phyloP scores from a whole-genome alignment of 306 rosid species.

The Corylus avellana region DNA sequence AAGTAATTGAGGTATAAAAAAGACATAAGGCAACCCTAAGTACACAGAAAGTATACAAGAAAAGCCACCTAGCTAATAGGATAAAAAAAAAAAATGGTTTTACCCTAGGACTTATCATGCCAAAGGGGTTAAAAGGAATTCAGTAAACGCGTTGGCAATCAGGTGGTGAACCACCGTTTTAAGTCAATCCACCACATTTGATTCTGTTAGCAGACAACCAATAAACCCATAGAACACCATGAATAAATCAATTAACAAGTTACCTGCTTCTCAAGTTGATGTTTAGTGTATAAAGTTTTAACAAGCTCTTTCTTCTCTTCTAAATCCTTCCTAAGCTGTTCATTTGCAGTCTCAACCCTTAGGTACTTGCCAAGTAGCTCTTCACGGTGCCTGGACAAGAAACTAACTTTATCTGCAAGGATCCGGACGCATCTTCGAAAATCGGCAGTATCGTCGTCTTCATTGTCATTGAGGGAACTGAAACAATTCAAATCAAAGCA shows the following conservation, averaged over 20 bases:
- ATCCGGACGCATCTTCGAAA: slow-evolving; percentile 75
- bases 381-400: slow-evolving; percentile 76
- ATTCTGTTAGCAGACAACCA: slow-evolving; percentile 1
- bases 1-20: too few species aligned
- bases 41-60: too few species aligned
- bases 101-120: slow-evolving; percentile 17
- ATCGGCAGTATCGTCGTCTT: slow-evolving; percentile 79
- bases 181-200: neutral
- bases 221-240: neutral
- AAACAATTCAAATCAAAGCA: slow-evolving; percentile 31
- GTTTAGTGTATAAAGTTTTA: slow-evolving; percentile 81
- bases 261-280: slow-evolving; percentile 97
- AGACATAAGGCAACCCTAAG: too few species aligned
- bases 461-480: slow-evolving; percentile 81
- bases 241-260: slow-evolving; percentile 8
- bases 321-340: slow-evolving; percentile 76
- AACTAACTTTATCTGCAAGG: slow-evolving; percentile 71
- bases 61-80: too few species aligned
- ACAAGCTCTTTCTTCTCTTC: slow-evolving; percentile 84
- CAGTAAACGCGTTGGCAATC: neutral
- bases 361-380: slow-evolving; percentile 76
- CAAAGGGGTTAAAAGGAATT: slow-evolving; percentile 15
- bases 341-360: slow-evolving; percentile 71
- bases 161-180: neutral
- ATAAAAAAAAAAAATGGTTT: too few species aligned